Conservation (phyloP, 371 early-diverging fungal genomes). For the Mucor plumbeus region DNA sequence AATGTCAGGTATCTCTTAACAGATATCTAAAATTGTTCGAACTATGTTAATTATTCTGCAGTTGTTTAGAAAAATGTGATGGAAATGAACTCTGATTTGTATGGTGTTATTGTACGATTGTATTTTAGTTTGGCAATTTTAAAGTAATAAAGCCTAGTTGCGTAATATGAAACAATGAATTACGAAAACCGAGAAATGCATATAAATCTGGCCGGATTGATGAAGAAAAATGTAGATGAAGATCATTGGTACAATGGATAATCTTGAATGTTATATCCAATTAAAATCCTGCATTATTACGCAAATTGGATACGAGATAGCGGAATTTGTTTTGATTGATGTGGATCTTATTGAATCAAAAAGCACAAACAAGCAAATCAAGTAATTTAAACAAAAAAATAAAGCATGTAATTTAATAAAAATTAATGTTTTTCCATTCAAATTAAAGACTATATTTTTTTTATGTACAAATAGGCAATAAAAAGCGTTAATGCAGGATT, state of each 20-base stretch:
- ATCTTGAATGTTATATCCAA: neutral
- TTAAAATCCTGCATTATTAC: neutral
- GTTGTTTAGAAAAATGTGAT: no score
- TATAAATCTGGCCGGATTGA: neutral
- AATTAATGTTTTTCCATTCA: neutral
- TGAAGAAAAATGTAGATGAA: neutral
- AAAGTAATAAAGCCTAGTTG: no score
- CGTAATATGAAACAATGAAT: neutral
- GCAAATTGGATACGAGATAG: slow-evolving; percentile 11
- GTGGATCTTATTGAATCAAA: neutral
- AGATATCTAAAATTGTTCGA: no score
- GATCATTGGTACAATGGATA: neutral
- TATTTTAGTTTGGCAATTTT: no score
- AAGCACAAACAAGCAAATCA: neutral
- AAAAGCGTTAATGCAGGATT: neutral
- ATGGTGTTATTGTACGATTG: no score
- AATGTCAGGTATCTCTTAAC: no score
- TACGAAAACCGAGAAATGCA: slow-evolving; percentile 3
- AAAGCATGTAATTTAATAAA: slow-evolving; percentile 1
- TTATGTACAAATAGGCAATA: slow-evolving; percentile 1
- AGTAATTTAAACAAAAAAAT: neutral
- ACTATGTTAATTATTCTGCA: no score
- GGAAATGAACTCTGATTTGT: no score
- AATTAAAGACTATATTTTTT: neutral
- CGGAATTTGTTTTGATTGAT: slow-evolving; percentile 8